A percentile compares a stretch with the other conserved stretches of the same genome.
These are phyloP conservation scores for Liriodendron chinense DNA, from an alignment of 164 flowering plant genomes.

Conservation along the genomic window DNA sequence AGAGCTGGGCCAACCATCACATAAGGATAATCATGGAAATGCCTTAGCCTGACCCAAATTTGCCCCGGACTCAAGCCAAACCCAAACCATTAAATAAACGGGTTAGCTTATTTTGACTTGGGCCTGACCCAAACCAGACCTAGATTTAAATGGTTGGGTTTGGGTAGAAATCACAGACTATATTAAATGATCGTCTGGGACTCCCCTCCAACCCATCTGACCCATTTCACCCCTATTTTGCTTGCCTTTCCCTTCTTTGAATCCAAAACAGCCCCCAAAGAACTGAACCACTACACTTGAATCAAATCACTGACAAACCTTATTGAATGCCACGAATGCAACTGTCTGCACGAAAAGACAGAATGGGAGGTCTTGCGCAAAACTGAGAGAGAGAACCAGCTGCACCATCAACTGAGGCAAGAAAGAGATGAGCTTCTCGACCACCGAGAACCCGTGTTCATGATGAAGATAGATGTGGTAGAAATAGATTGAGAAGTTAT, in stretches of 20 bases:
- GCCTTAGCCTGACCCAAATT: no score
- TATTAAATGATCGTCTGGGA: not conserved
- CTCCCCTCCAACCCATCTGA: not conserved
- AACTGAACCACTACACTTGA: not conserved
- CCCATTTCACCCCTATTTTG: not conserved
- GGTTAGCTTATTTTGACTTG: no score
- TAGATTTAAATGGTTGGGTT: not conserved
- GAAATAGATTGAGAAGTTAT: slow-evolving; percentile 92
- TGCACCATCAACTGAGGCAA: slow-evolving; percentile 89
- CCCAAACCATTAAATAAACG: no score
- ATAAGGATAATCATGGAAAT: no score
- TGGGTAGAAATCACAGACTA: not conserved
- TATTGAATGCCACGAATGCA: slow-evolving; percentile 94
- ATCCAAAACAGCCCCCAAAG: not conserved
- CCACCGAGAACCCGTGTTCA: slow-evolving; percentile 47
- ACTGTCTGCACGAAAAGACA: slow-evolving; percentile 86
- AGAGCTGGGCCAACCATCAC: no score
- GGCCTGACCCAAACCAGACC: no score
- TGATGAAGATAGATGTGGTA: slow-evolving; percentile 89
- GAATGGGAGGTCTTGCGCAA: slow-evolving; percentile 76
- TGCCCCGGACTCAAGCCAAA: no score
- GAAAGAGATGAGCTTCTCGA: slow-evolving; percentile 83
- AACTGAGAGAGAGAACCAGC: slow-evolving; percentile 55
- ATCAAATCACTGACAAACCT: slow-evolving; percentile 41
- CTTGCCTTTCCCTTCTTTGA: not conserved